Base-by-base conservation (phyloP, 495 filamentous ascomycete species). In the Geoglossum glabrum region DNA sequence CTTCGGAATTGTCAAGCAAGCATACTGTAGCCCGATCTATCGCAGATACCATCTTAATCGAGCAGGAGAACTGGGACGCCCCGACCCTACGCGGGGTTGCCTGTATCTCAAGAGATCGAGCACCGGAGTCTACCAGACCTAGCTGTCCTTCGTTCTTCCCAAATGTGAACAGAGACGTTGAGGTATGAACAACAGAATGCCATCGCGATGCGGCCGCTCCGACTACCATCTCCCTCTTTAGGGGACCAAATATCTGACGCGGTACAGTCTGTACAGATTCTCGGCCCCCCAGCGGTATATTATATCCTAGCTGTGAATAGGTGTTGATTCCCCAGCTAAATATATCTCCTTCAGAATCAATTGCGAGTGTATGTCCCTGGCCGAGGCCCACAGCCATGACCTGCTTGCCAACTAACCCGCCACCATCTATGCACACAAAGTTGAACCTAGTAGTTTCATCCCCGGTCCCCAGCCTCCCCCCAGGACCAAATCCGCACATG, bases 71-170 rank as follows among this genome's bases (percentile, higher is more conserved):
- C 0, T 95, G 74, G 1, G 87, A 89, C 0, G 86, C 87, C 0
- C 87, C 86, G 30, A 97, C 90, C 60, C 84, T 89, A 43, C 90
- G 78, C 13, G 92, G 93, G 0, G 77, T 84, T 13, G 75, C 74
- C 66, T 98, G 92, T 19, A 79, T 71, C 59, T 90, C 85, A 17
- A 95, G 79, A 0, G 89, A 94, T 21, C 87, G 81, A 40, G 93
- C 88, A 68, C 97, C 90, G 13, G 92, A 90, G 66, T 95, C 93
- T 64, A 96, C 84, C 46, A 98, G 73, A 3, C 92, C 93, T 50
- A 98, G 77, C 63, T 98, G 92, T 25, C 92, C 92, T 61, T 93
- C 80, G 62, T 97, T 98, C 68, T 92, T 95, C 21, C 92, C 92
- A 74, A 93, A 98, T 4, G 87, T 94, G 65, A 85, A 98, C 5